phyloP scores from a whole-genome alignment of 768 basidiomycete genomes.

The Leccinellum luteum region DNA sequence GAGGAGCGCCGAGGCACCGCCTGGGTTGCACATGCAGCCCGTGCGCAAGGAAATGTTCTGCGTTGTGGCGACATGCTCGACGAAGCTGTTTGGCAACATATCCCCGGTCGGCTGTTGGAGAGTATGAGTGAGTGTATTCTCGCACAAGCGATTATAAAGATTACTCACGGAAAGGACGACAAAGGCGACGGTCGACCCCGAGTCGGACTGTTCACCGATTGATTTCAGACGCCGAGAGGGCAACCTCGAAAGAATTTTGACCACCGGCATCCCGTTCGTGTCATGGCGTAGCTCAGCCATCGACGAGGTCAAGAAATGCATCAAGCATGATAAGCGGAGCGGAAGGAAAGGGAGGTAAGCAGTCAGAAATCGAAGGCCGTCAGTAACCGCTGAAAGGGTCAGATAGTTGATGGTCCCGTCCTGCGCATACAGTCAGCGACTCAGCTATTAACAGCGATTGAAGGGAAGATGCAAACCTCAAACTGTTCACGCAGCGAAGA shows the following conservation, averaged over 20 bases:
- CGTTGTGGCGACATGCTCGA: slow-evolving; percentile 64
- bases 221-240: slow-evolving; percentile 52
- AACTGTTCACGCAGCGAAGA: slow-evolving; percentile 67
- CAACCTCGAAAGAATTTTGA: slow-evolving; percentile 63
- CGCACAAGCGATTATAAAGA: not conserved
- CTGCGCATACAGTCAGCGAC: slow-evolving; percentile 36
- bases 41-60: slow-evolving; percentile 74
- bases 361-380: slow-evolving; percentile 73
- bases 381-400: slow-evolving; percentile 71
- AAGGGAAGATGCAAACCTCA: slow-evolving; percentile 48
- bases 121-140: not conserved
- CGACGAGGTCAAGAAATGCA: slow-evolving; percentile 56
- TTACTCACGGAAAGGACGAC: slow-evolving; percentile 60
- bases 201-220: slow-evolving; percentile 64
- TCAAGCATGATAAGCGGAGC: slow-evolving; percentile 66
- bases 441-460: not conserved
- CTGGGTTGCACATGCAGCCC: slow-evolving; percentile 88
- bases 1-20: slow-evolving; percentile 71
- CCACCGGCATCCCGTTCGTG: slow-evolving; percentile 54
- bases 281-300: slow-evolving; percentile 63
- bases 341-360: slow-evolving; percentile 80
- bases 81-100: slow-evolving; percentile 68
- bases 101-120: slow-evolving; percentile 55
- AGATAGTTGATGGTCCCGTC: slow-evolving; percentile 87
- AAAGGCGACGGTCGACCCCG: slow-evolving; percentile 61